Conservation (phyloP, 1,284 basidiomycete species). For the Gomphus bonarii region DNA sequence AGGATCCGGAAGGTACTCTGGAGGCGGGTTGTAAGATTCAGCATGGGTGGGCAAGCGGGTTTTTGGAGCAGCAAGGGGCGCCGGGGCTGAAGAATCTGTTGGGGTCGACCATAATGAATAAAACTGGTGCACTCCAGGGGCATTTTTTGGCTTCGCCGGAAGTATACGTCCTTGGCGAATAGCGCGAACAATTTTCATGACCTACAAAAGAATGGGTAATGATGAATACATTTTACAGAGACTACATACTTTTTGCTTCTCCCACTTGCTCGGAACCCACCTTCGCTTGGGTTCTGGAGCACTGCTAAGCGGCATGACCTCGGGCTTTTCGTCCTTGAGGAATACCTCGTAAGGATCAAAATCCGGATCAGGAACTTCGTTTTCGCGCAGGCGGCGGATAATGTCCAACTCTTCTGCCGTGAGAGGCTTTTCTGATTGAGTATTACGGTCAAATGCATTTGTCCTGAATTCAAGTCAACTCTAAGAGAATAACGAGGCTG, state of each 20-base stretch:
- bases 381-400: constrained; percentile 81
- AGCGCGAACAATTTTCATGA: constrained; percentile 99
- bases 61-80: constrained; percentile 92
- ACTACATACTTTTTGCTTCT: constrained; percentile 83
- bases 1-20: constrained; percentile 91
- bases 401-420: constrained; percentile 92
- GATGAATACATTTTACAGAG: not conserved
- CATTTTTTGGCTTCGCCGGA: constrained; percentile 76
- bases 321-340: constrained; percentile 90
- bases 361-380: constrained; percentile 83
- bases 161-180: constrained; percentile 93
- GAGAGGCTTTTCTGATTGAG: constrained; percentile 81
- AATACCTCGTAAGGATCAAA: constrained; percentile 96
- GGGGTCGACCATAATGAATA: constrained; percentile 85
- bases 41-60: constrained; percentile 80
- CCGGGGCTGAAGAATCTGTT: constrained; percentile 36
- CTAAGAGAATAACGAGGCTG: not conserved
- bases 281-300: constrained; percentile 94
- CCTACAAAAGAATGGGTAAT: constrained; percentile 32
- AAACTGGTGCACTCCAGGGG: constrained; percentile 65
- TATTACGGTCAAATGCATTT: constrained; percentile 85
- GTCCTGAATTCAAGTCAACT: constrained; percentile 44
- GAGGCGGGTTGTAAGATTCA: constrained; percentile 98
- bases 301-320: constrained; percentile 84
- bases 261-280: constrained; percentile 99